phyloP scores from a whole-genome alignment of 768 basidiomycete genomes.

The Leccinum subgranulosum region DNA sequence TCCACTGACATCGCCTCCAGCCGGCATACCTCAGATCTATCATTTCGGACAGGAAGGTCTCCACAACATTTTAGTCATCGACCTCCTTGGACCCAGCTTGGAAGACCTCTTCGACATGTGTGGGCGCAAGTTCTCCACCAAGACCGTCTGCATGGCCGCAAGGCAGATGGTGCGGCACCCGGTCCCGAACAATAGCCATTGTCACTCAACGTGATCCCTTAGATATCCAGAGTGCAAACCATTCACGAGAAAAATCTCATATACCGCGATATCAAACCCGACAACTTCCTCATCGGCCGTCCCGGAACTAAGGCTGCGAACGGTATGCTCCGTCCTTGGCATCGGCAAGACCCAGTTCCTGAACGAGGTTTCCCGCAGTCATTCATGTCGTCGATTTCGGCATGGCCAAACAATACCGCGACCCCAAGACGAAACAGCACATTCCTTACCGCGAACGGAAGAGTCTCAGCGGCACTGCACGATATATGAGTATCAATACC shows the following conservation, averaged over 20 bases:
- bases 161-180: conserved; percentile 81
- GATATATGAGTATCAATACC: conserved; percentile 99
- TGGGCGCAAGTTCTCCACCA: conserved; percentile 93
- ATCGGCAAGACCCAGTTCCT: neutral
- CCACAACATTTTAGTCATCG: conserved; percentile 98
- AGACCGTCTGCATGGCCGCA: conserved; percentile 99
- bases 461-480: conserved; percentile 93
- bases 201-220: conserved; percentile 4
- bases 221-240: conserved; percentile 94
- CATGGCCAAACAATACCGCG: conserved; percentile 99
- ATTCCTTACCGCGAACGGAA: conserved; percentile 99
- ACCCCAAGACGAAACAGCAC: conserved; percentile 99
- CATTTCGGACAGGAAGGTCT: conserved; percentile 99
- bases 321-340: conserved; percentile 37
- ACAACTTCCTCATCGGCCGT: conserved; percentile 97
- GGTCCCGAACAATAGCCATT: neutral
- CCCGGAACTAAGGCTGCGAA: conserved; percentile 89
- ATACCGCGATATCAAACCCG: conserved; percentile 99
- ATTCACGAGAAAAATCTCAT: conserved; percentile 99
- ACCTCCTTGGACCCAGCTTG: conserved; percentile 92
- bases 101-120: conserved; percentile 99
- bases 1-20: conserved; percentile 41
- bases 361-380: conserved; percentile 39
- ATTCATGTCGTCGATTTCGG: conserved; percentile 98
- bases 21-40: conserved; percentile 98